These are phyloP conservation scores for Cystofilobasidium bisporidii DNA, from an alignment of 768 basidiomycete genomes.

Conservation along the genomic window DNA sequence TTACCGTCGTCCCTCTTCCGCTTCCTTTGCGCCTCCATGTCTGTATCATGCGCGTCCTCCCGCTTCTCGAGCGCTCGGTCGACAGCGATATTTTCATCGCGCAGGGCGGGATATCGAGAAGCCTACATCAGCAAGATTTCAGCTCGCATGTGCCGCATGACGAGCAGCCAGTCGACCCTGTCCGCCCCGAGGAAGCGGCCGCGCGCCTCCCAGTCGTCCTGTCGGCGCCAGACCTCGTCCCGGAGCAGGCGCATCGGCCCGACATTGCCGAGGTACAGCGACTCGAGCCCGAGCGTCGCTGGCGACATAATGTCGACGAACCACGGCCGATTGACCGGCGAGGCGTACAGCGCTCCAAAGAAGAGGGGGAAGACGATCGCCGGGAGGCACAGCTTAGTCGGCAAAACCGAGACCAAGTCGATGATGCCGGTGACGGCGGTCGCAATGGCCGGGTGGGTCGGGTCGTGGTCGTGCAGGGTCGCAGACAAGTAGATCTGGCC, in stretches of 20 bases:
- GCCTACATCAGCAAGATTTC: constrained; percentile 1
- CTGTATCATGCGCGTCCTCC: no score
- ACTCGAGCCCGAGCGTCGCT: background rate
- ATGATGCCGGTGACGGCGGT: background rate
- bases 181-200: background rate
- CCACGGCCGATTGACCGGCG: background rate
- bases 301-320: background rate
- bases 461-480: background rate
- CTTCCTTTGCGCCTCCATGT: no score
- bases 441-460: constrained; percentile 1
- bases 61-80: no score
- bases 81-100: no score
- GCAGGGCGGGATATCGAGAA: no score
- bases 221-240: background rate
- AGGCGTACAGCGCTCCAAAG: background rate
- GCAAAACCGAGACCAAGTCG: background rate
- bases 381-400: background rate
- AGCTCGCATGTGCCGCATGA: background rate
- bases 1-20: no score
- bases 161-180: constrained; percentile 3
- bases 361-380: constrained; percentile 3
- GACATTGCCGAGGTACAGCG: background rate
- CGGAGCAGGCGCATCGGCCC: background rate
- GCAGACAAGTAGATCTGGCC: background rate
- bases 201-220: background rate